Conservation (phyloP, 768 basidiomycete species). For the Lentinus tigrinus region DNA sequence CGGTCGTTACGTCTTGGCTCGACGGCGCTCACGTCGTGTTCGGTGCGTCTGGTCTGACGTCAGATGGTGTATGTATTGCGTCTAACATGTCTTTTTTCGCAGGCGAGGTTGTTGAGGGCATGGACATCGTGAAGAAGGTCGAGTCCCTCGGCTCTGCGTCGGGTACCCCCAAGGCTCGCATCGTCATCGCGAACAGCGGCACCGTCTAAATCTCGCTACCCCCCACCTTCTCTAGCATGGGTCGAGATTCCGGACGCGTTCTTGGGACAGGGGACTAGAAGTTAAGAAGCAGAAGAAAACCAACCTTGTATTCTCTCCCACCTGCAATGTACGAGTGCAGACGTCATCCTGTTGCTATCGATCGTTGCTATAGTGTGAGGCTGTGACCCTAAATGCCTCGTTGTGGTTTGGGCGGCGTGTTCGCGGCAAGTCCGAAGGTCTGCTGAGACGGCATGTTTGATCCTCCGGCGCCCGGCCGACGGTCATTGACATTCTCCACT, state of each 20-base stretch:
- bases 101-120: slow-evolving; percentile 59
- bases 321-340: slow-evolving; percentile 8
- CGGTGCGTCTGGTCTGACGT: slow-evolving; percentile 40
- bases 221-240: slow-evolving; percentile 1
- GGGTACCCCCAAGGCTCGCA: slow-evolving; percentile 25
- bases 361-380: background rate
- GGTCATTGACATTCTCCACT: no score
- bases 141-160: slow-evolving; percentile 39
- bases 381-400: background rate
- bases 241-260: background rate
- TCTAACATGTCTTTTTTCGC: background rate
- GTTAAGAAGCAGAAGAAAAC: slow-evolving; percentile 23
- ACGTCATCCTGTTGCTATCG: slow-evolving; percentile 1
- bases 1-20: slow-evolving; percentile 73
- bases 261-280: background rate
- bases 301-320: slow-evolving; percentile 20
- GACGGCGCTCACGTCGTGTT: slow-evolving; percentile 87
- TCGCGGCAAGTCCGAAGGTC: background rate
- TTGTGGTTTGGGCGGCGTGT: background rate
- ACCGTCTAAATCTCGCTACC: slow-evolving; percentile 16
- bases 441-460: background rate
- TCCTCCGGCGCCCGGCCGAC: background rate
- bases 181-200: slow-evolving; percentile 27
- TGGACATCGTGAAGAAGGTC: slow-evolving; percentile 61
- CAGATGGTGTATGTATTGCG: background rate